These are phyloP conservation scores for Hemileccinum rubropunctum DNA, from an alignment of 768 basidiomycete genomes.

Conservation along the genomic window DNA sequence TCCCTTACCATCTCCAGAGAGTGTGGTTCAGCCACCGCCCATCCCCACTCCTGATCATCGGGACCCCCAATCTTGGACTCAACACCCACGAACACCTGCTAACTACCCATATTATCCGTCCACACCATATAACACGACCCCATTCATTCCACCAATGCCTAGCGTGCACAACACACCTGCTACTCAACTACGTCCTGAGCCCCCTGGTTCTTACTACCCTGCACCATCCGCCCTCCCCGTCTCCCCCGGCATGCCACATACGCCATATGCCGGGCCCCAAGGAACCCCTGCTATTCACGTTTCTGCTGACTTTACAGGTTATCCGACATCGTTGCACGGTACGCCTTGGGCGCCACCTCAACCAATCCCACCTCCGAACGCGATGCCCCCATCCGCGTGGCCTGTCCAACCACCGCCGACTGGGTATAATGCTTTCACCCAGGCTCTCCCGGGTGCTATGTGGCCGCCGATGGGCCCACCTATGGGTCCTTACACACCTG, in stretches of 20 bases:
- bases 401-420: slow-evolving; percentile 17
- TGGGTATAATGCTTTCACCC: slow-evolving; percentile 29
- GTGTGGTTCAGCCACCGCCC: slow-evolving; percentile 33
- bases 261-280: slow-evolving; percentile 8
- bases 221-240: slow-evolving; percentile 29
- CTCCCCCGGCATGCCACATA: slow-evolving; percentile 12
- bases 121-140: slow-evolving; percentile 37
- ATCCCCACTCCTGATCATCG: slow-evolving; percentile 30
- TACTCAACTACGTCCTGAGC: slow-evolving; percentile 20
- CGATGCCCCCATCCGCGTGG: slow-evolving; percentile 21
- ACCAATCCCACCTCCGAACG: slow-evolving; percentile 20
- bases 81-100: slow-evolving; percentile 31
- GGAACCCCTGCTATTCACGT: slow-evolving; percentile 8
- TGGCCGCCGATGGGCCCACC: slow-evolving; percentile 16
- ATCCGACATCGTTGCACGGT: slow-evolving; percentile 22
- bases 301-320: slow-evolving; percentile 34
- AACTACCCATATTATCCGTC: slow-evolving; percentile 39
- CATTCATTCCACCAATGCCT: slow-evolving; percentile 37
- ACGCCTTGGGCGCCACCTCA: slow-evolving; percentile 27
- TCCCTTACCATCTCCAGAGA: slow-evolving; percentile 37
- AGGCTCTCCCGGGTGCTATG: slow-evolving; percentile 28
- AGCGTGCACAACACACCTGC: slow-evolving; percentile 26
- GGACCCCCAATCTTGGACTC: slow-evolving; percentile 35
- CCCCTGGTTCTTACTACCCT: slow-evolving; percentile 32
- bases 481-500: slow-evolving; percentile 24